Evolutionary conservation across 2,329 filamentous ascomycete species (phyloP).

Genomic region (Hypoxylon sp.): DNA sequence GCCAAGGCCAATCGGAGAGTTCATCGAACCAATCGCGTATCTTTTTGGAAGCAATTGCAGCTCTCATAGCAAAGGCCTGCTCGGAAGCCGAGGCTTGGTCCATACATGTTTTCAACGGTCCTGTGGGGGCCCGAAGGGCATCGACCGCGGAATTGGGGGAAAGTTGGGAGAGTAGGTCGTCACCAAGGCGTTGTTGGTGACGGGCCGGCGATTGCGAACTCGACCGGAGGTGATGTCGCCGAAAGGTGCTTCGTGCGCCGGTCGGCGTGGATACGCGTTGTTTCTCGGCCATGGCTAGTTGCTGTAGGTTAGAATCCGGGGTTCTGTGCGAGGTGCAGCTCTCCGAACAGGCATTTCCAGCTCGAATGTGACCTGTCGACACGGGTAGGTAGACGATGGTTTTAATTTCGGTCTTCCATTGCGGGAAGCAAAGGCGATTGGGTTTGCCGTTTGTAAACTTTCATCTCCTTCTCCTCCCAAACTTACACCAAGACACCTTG

Average conservation of each 20-base stretch:
- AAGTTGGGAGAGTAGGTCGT: conserved; percentile 72
- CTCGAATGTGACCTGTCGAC: conserved; percentile 41
- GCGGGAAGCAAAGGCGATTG: conserved; percentile 35
- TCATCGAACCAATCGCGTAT: conserved; percentile 83
- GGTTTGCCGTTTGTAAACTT: conserved; percentile 40
- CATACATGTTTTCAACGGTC: conserved; percentile 69
- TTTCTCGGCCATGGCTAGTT: conserved; percentile 52
- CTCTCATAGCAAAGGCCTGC: conserved; percentile 77
- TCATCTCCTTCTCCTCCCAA: conserved; percentile 43
- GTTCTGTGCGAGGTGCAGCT: conserved; percentile 31
- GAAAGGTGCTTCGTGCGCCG: conserved; percentile 55
- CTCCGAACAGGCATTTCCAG: conserved; percentile 38
- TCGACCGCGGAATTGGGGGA: conserved; percentile 71
- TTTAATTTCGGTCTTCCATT: conserved; percentile 48
- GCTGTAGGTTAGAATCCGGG: conserved; percentile 46
- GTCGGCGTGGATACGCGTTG: conserved; percentile 51
- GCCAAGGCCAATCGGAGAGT: conserved; percentile 71
- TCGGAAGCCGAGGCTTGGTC: conserved; percentile 73
- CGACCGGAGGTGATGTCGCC: conserved; percentile 55
- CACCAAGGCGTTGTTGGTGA: conserved; percentile 58
- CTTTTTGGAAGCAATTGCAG: conserved; percentile 76
- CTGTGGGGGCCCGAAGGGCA: conserved; percentile 67
- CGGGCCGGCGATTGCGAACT: conserved; percentile 61
- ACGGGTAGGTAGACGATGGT: conserved; percentile 9
- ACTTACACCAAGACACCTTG: conserved; percentile 20